Evolutionary conservation across 1,284 basidiomycete genomes (phyloP).

Genomic region (Baeospora myosura): DNA sequence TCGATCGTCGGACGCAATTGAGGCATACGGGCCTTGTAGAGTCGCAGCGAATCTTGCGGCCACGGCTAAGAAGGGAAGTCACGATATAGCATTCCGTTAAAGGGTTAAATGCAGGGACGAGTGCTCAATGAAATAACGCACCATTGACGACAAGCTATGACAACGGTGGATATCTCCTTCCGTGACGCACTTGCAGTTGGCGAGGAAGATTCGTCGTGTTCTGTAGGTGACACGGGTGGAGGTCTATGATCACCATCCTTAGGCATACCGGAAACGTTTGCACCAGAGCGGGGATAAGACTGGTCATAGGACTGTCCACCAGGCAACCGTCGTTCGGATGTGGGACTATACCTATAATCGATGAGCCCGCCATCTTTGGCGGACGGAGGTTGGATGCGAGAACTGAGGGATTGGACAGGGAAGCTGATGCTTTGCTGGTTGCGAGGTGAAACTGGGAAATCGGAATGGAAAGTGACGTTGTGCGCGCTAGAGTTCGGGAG

Average conservation of each 20-base stretch:
- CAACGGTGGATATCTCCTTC: conserved; percentile 57
- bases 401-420: conserved; percentile 29
- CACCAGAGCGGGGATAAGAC: conserved; percentile 26
- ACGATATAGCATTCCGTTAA: conserved; percentile 30
- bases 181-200: conserved; percentile 32
- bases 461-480: conserved; percentile 27
- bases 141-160: conserved; percentile 66
- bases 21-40: conserved; percentile 71
- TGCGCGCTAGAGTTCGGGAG: conserved; percentile 28
- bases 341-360: conserved; percentile 29
- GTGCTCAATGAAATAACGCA: conserved; percentile 26
- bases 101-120: conserved; percentile 29
- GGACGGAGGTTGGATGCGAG: conserved; percentile 31
- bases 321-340: conserved; percentile 39
- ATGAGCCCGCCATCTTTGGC: conserved; percentile 23
- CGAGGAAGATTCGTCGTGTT: conserved; percentile 31
- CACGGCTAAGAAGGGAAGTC: conserved; percentile 43
- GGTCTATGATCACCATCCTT: conserved; percentile 34
- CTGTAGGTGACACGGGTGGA: conserved; percentile 25
- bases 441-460: conserved; percentile 30
- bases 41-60: conserved; percentile 78
- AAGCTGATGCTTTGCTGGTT: conserved; percentile 37
- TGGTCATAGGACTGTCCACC: conserved; percentile 37
- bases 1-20: conserved; percentile 69
- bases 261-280: conserved; percentile 22